A percentile compares a stretch with the other conserved stretches of the same genome.
Conservation (phyloP, 495 filamentous ascomycete species). For the Lophium mytilinum region DNA sequence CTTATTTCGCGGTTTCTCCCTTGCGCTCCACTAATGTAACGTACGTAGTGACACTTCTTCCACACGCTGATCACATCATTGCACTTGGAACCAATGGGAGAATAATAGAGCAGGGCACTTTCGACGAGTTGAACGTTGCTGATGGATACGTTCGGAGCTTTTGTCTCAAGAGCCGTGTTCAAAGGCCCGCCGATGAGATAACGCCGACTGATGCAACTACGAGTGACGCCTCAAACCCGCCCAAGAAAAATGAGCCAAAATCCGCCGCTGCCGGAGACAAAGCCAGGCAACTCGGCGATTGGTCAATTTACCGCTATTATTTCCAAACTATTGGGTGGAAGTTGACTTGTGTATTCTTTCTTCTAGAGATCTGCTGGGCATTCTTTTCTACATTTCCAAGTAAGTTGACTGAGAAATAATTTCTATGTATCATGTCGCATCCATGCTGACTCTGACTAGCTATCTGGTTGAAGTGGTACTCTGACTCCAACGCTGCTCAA, state of each 20-base stretch:
- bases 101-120: slow-evolving; percentile 18
- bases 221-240: too few relatives aligned
- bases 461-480: slow-evolving; percentile 15
- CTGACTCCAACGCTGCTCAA: not conserved
- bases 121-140: slow-evolving; percentile 1
- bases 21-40: too few relatives aligned
- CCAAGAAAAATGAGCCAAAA: too few relatives aligned
- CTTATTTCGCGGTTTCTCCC: too few relatives aligned
- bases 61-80: slow-evolving; percentile 17
- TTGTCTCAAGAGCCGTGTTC: too few relatives aligned
- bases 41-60: not conserved
- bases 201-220: too few relatives aligned
- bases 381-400: slow-evolving; percentile 7
- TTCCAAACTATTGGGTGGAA: not conserved
- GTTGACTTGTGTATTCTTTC: not conserved
- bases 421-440: not conserved
- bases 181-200: too few relatives aligned
- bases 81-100: slow-evolving; percentile 7
- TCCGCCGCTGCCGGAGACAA: not conserved
- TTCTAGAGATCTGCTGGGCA: not conserved
- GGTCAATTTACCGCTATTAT: slow-evolving; percentile 9
- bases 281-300: slow-evolving; percentile 4
- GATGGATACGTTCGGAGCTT: slow-evolving; percentile 4
- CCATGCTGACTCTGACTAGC: not conserved
- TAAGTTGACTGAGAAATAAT: not conserved